Base-by-base conservation (phyloP, 78 protist species). In the Pigoraptor vietnamica region DNA sequence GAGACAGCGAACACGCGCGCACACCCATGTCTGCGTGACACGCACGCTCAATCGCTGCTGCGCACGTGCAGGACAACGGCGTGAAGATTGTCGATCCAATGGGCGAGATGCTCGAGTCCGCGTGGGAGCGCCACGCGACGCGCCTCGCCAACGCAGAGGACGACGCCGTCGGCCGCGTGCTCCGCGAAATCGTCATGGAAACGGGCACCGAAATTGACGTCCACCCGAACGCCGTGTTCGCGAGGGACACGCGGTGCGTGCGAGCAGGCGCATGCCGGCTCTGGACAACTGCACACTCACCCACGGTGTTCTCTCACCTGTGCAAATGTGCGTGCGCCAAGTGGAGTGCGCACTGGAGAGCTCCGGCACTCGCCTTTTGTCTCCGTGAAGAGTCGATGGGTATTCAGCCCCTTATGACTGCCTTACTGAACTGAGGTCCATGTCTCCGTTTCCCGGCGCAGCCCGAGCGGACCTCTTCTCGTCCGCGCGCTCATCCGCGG, bases 51-150 rank as follows among this genome's bases (percentile, higher is more conserved):
- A 48, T 48, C 67, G 67, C 19, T 36, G 0, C 39, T 35, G 24
- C 23, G 40, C 6, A 0, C 10, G 0, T 32, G 48, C 81, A 39
- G 67, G 96, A 95, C 86, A 95, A 95, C 81, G 96, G 96, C 21
- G 92, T 91, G 35, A 95, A 95, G 88, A 6, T 95, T 24, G 91
- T 89, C 2, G 95, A 95, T 37, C 81, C 91, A 23, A 0, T 24
- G 14, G 97, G 95, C n/a, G 93, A 91, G 29, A 94, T 94, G 95
- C 91, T 95, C 23, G 93, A 48, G 34, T 14, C 48, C 34, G 14
- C 1, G 0, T 93, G 93, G 94, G 97, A 95, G 33, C 39, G 36
- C 32, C 23, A 37, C 25, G 97, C 95, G 9, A 83, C 91, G 2
- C 29, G 35, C 0, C 40, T 95, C 10, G 95, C 93, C 89, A 93